Evolutionary conservation across 805 yeast genomes (phyloP).

Genomic region (Tetrapisispora phaffii): DNA sequence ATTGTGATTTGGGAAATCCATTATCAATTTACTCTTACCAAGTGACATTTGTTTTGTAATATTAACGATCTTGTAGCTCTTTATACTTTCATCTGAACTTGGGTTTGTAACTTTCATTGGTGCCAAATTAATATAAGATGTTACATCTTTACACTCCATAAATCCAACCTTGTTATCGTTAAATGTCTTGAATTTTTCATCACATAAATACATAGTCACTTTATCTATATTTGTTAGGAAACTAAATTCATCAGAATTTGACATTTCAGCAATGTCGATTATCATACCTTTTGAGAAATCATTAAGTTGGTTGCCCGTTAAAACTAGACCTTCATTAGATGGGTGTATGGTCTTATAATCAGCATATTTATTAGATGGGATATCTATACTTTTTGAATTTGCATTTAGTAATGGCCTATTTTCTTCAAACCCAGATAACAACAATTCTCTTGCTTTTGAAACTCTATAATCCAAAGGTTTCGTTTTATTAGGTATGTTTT

Average conservation of each 20-base stretch:
- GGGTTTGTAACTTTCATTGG: slow-evolving; percentile 34
- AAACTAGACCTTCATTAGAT: neutral
- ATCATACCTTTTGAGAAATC: neutral
- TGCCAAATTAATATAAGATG: neutral
- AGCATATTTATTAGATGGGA: neutral
- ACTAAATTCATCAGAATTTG: neutral
- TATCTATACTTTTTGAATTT: neutral
- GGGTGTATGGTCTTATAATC: neutral
- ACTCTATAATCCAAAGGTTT: slow-evolving; percentile 46
- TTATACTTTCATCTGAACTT: slow-evolving; percentile 39
- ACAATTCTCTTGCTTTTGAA: slow-evolving; percentile 37
- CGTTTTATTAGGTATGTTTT: slow-evolving; percentile 38
- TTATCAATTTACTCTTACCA: slow-evolving; percentile 41
- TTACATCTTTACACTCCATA: neutral
- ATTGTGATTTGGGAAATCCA: slow-evolving; percentile 4
- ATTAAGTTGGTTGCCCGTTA: neutral
- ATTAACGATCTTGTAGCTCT: slow-evolving; percentile 43
- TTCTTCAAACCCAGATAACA: slow-evolving; percentile 49
- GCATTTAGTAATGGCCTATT: neutral
- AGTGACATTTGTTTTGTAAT: slow-evolving; percentile 32
- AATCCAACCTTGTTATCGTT: neutral
- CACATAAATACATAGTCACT: neutral
- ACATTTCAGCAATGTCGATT: neutral
- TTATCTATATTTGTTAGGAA: neutral
- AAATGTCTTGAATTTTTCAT: neutral